These are phyloP conservation scores for Sclerotinia sclerotiorum DNA, from an alignment of 2,329 filamentous ascomycete genomes.

Conservation along the genomic window DNA sequence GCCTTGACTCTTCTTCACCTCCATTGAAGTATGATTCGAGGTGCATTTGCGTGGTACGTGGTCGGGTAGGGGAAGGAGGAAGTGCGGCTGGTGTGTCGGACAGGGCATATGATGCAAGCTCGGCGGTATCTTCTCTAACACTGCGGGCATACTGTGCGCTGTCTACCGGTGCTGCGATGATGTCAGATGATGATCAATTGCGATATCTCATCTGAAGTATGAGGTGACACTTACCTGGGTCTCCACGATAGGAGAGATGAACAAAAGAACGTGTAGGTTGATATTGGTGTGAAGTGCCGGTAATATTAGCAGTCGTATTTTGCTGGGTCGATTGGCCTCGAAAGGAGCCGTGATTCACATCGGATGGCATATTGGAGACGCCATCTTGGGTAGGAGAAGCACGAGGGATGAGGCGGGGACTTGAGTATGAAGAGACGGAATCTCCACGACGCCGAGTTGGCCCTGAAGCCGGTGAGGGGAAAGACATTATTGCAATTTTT, in stretches of 20 bases:
- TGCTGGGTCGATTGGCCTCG: conserved; percentile 29
- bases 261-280: conserved; percentile 73
- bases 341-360: conserved; percentile 33
- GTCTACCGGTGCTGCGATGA: conserved; percentile 55
- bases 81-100: conserved; percentile 52
- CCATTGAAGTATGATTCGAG: conserved; percentile 36
- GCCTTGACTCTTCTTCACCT: conserved; percentile 31
- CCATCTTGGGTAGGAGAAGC: conserved; percentile 29
- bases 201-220: not conserved
- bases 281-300: conserved; percentile 45
- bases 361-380: conserved; percentile 26
- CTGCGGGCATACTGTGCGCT: conserved; percentile 73
- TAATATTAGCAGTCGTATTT: conserved; percentile 26
- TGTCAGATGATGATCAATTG: conserved; percentile 2
- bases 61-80: conserved; percentile 36
- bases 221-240: conserved; percentile 49
- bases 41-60: conserved; percentile 30
- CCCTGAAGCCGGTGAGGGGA: conserved; percentile 31
- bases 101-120: conserved; percentile 79
- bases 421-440: conserved; percentile 32
- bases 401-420: conserved; percentile 36
- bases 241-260: conserved; percentile 61
- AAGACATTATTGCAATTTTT: conserved; percentile 31
- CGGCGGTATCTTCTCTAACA: conserved; percentile 82
- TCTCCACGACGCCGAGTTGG: conserved; percentile 32